Evolutionary conservation across 2,329 filamentous ascomycete species (phyloP), one percentile per base, ranked within the genome.

Genomic region (Colletotrichum sublineola): DNA sequence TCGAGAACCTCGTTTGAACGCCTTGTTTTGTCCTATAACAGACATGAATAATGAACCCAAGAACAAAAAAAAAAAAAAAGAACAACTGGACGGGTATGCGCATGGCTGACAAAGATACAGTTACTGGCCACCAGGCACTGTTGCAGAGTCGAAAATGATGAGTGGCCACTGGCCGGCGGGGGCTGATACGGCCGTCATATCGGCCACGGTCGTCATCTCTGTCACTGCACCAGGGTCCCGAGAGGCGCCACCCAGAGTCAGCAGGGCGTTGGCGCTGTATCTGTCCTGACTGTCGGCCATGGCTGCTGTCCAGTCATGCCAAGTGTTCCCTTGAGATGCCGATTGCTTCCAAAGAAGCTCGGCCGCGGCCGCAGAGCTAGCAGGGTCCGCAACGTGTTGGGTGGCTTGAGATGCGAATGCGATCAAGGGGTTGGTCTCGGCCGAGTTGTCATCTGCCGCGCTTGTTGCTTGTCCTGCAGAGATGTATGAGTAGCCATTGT

Each of bases 251-350:
- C 84, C 86, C 4, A 88, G 79, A 1, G 83, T 85, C 74, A 89
- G 79, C 15, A 88, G 79, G 18, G 86, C 83, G 57, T 81, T 85
- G 38, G 86, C 86, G 71, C 84, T 85, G 77, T 85, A 88, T 33
- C 85, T 82, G 56, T 87, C 85, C 69, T 86, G 85, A 44, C 79
- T 84, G 74, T 87, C 84, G 44, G 84, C 82, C 38, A 89, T 85
- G 65, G 86, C 85, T 0, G 84, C 82, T 11, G 86, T 85, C 87
- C 87, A 89, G 78, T 88, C 85, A 20, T 87, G 83, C 87, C 87
- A 89, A 0, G 85, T 82, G 72, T 85, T 88, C 9, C 81, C 82
- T 4, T 80, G 77, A 14, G 74, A 73, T 5, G 70, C 61, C 5
- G 48, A 52, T 15, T 77, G 75, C 46, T 78, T 78, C 81, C 78